Evolutionary conservation across 1,284 basidiomycete genomes (phyloP), one percentile per base, ranked within the genome.

Genomic region (Malassezia caprae): DNA sequence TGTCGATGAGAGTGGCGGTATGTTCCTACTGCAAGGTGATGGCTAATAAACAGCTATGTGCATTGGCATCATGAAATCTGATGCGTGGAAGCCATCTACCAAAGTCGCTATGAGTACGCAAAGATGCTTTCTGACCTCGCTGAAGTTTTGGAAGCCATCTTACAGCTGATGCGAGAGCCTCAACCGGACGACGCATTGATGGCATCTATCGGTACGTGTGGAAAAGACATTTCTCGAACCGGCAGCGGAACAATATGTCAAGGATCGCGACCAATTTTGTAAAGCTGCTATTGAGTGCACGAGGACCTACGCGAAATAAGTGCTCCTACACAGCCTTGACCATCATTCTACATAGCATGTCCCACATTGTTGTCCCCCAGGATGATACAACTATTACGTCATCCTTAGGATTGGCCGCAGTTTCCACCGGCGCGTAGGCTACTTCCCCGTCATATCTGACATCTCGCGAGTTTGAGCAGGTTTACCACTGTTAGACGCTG

Each of bases 71-170:
- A 53, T 75, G 53, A 75, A 75, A 58, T 61, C 68, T 26, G 73
- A 74, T 43, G 64, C 68, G 8, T 75, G 73, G 73, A 75, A 75
- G 56, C 73, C 73, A 13, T 66, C 64, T 35, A 74, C 72, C 6
- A 72, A 73, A 58, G 67, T 68, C 8, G 53, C 67, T 26, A 68
- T 68, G 8, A 67, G 73, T 75, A 50, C 50, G 72, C 62, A 10
- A 19, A 8, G 4, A 15, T 5, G 21, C 8, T 42, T 15, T 1
- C 26, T 10, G 6, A 30, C 8, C 19, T n/a, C 7, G 32, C 43
- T 19, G 8, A 51, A 73, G 71, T 74, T 37, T 44, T 74, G 19
- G 53, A 64, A 15, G 60, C 70, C 17, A 67, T 74, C 53, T 55
- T 56, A 0, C 68, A 74, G 46, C 58, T 74, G 21, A 60, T 74